These are phyloP conservation scores for Aspergillus sp. DNA, from an alignment of 2,329 filamentous ascomycete genomes.

Conservation along the genomic window DNA sequence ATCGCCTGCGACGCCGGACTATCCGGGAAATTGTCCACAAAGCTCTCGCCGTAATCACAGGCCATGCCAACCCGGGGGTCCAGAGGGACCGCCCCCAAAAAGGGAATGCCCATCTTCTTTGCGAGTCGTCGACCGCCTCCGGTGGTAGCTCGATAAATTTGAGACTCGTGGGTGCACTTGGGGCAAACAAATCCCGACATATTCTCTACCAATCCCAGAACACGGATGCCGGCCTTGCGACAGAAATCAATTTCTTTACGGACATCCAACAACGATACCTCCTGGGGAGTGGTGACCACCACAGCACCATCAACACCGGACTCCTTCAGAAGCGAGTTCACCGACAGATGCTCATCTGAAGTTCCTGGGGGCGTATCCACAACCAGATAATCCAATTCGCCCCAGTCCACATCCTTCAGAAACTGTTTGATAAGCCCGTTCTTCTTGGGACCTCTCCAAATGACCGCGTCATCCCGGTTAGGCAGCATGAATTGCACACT, in stretches of 20 bases:
- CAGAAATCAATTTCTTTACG: conserved; percentile 98
- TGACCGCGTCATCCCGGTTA: conserved; percentile 86
- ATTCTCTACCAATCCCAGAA: conserved; percentile 91
- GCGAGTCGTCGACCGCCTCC: conserved; percentile 77
- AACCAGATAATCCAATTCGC: conserved; percentile 83
- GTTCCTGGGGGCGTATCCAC: conserved; percentile 96
- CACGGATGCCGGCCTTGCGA: conserved; percentile 79
- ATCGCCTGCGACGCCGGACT: conserved; percentile 83
- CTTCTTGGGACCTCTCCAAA: conserved; percentile 97
- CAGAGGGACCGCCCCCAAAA: conserved; percentile 80
- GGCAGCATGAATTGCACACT: conserved; percentile 98
- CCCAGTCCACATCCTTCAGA: conserved; percentile 96
- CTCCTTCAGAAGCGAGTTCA: conserved; percentile 86
- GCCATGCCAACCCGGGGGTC: conserved; percentile 94
- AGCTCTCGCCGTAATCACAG: conserved; percentile 96
- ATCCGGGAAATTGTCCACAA: conserved; percentile 87
- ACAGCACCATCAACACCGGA: conserved; percentile 90
- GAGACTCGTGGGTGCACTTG: conserved; percentile 69
- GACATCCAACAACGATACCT: conserved; percentile 85
- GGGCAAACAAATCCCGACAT: conserved; percentile 98
- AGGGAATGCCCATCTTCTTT: conserved; percentile 79
- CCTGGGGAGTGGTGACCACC: conserved; percentile 89
- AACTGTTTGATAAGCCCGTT: conserved; percentile 98
- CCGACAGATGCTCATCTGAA: conserved; percentile 87
- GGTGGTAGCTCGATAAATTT: conserved; percentile 88